Base-by-base conservation (phyloP, 164 flowering plant species). In the Tetrastigma voinierianum region DNA sequence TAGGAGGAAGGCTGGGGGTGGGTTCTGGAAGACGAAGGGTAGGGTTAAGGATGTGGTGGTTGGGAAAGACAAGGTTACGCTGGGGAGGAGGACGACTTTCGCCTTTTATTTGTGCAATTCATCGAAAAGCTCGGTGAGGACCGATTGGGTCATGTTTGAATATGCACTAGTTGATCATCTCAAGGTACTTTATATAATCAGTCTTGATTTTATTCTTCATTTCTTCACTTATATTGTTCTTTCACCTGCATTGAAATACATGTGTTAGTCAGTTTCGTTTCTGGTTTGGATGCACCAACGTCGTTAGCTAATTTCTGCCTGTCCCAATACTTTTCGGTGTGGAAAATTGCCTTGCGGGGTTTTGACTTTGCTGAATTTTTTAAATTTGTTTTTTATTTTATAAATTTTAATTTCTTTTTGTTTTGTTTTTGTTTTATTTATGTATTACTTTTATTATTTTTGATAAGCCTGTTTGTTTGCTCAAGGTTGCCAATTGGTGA, bases 61-160 rank as follows among this genome's bases (percentile, higher is more conserved):
- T 43, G 62, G 46, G 1, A 76, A 51, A 45, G 81, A 76, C 12
- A 54, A 62, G n/a, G 72, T 72, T 46, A 56, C 75, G 45, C 19
- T 81, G 40, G 93, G 93, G 40, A 80, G 58, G 40, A 72, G 78
- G 68, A 78, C 63, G 20, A 57, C 43, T 10, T 88, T 83, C 66
- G 84, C 75, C 4, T 88, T 84, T 61, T 84, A 77, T 71, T 67
- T 69, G 66, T 73, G 78, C 25, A 67, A 73, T 70, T 75, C 76
- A 20, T 13, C 43, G 1, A 76, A 66, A 19, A 57, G 3, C 9
- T 77, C 69, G 1, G 64, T 64, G 17, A 74, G 63, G 80, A 86
- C 90, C 45, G 70, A 80, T 66, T 86, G 89, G 89, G 40, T 83
- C 5, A 67, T 88, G 85, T 69, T 80, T n/a, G 86, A 86, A 78